Evolutionary conservation across 2,329 filamentous ascomycete genomes (phyloP).

Genomic region (Tricladium varicosporioides): DNA sequence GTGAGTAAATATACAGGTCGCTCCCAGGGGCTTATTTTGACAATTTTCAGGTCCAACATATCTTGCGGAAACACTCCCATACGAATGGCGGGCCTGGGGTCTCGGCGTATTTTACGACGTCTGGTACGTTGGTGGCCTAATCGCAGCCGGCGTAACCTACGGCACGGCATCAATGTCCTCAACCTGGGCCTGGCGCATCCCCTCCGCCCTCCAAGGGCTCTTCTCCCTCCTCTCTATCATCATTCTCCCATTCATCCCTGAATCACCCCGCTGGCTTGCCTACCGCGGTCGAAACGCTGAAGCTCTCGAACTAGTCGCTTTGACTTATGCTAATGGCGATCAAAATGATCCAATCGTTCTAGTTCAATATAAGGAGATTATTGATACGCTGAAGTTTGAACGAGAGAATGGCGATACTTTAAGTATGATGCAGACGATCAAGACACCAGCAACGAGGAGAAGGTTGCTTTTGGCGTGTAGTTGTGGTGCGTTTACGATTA

Average conservation of each 20-base stretch:
- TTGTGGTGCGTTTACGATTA: slow-evolving; percentile 47
- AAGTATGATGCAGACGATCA: slow-evolving; percentile 40
- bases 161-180: slow-evolving; percentile 35
- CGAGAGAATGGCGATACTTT: slow-evolving; percentile 41
- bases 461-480: slow-evolving; percentile 41
- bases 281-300: slow-evolving; percentile 50
- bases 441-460: slow-evolving; percentile 50
- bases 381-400: slow-evolving; percentile 40
- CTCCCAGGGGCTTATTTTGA: background rate
- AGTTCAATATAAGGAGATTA: slow-evolving; percentile 41
- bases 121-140: slow-evolving; percentile 28
- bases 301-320: slow-evolving; percentile 43
- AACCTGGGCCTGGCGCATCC: slow-evolving; percentile 37
- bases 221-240: slow-evolving; percentile 24
- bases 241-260: slow-evolving; percentile 36
- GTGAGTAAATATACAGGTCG: background rate
- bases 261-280: slow-evolving; percentile 60
- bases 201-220: slow-evolving; percentile 30
- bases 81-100: slow-evolving; percentile 43
- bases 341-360: slow-evolving; percentile 44
- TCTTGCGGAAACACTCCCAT: slow-evolving; percentile 48
- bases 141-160: slow-evolving; percentile 36
- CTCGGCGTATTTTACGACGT: background rate
- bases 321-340: slow-evolving; percentile 55
- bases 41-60: slow-evolving; percentile 45